These are phyloP conservation scores for Mortierella sp. DNA, from an alignment of 371 early-diverging fungal species.

Conservation along the genomic window DNA sequence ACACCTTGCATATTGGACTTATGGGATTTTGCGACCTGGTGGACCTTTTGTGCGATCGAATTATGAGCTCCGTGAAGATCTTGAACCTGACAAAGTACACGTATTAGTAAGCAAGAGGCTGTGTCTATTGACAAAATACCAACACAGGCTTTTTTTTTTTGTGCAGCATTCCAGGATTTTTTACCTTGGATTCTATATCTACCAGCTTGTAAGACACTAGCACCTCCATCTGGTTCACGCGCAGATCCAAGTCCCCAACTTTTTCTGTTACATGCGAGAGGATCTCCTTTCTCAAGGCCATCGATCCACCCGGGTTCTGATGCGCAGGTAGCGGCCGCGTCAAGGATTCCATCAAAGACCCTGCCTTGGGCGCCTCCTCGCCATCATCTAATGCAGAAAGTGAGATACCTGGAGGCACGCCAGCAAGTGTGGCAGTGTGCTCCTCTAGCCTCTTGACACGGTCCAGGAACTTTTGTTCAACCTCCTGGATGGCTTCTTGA, in stretches of 20 bases:
- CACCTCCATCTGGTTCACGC: conserved; percentile 55
- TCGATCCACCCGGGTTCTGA: conserved; percentile 49
- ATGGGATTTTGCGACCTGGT: conserved; percentile 52
- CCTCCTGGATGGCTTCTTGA: conserved; percentile 53
- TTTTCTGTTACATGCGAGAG: conserved; percentile 52
- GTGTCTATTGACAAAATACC: background rate
- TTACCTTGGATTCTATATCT: conserved; percentile 54
- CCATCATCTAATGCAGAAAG: conserved; percentile 1
- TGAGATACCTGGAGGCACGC: conserved; percentile 3
- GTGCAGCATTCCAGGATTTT: background rate
- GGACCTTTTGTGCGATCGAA: conserved; percentile 52
- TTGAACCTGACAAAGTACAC: conserved; percentile 33
- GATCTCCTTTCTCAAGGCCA: conserved; percentile 50
- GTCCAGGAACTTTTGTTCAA: conserved; percentile 52
- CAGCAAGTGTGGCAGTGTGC: conserved; percentile 32
- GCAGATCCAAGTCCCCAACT: conserved; percentile 49
- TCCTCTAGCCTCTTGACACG: conserved; percentile 47
- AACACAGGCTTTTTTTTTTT: background rate
- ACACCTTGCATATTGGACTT: conserved; percentile 51
- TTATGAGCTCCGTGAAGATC: conserved; percentile 55
- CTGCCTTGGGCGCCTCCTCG: conserved; percentile 10
- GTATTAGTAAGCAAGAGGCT: background rate
- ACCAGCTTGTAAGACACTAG: conserved; percentile 53
- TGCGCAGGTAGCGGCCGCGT: conserved; percentile 29
- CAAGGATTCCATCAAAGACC: conserved; percentile 45